phyloP scores from a whole-genome alignment of 257 asterid species.

The Salvia hispanica region DNA sequence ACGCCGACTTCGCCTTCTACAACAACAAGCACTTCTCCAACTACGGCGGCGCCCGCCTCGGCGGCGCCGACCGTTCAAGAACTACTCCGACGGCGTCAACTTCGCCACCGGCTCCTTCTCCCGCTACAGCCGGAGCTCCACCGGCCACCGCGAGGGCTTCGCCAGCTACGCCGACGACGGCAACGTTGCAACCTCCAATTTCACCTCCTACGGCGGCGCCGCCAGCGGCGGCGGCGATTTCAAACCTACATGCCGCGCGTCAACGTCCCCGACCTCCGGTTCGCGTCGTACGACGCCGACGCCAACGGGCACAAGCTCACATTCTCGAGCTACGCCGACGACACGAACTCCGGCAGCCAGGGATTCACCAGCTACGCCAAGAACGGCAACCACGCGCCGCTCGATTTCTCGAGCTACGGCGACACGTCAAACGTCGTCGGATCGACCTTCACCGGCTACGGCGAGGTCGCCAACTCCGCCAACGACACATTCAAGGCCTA shows the following conservation, averaged over 20 bases:
- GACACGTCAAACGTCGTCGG: constrained; percentile 69
- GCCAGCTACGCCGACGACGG: constrained; percentile 64
- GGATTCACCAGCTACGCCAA: constrained; percentile 58
- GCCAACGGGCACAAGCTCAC: constrained; percentile 60
- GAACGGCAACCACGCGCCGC: constrained; percentile 61
- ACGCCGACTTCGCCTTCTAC: constrained; percentile 58
- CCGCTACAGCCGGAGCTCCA: constrained; percentile 62
- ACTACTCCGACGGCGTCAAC: constrained; percentile 65
- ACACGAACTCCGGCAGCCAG: constrained; percentile 73
- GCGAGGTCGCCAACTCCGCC: constrained; percentile 59
- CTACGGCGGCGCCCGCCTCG: constrained; percentile 59
- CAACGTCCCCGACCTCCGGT: constrained; percentile 72
- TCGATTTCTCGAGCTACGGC: constrained; percentile 63
- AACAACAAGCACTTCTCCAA: constrained; percentile 53
- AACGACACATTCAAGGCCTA: constrained; percentile 80
- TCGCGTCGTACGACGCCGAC: constrained; percentile 65
- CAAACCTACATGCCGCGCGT: constrained; percentile 62
- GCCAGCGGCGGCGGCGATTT: constrained; percentile 74
- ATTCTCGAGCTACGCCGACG: constrained; percentile 62
- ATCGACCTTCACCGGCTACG: constrained; percentile 63
- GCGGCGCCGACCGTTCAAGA: constrained; percentile 71
- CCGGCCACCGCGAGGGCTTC: constrained; percentile 65
- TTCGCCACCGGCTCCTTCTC: constrained; percentile 60
- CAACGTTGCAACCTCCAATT: constrained; percentile 66
- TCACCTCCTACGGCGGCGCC: constrained; percentile 62